phyloP scores from a whole-genome alignment of 2,329 filamentous ascomycete species.

The Beauveria brongniartii region DNA sequence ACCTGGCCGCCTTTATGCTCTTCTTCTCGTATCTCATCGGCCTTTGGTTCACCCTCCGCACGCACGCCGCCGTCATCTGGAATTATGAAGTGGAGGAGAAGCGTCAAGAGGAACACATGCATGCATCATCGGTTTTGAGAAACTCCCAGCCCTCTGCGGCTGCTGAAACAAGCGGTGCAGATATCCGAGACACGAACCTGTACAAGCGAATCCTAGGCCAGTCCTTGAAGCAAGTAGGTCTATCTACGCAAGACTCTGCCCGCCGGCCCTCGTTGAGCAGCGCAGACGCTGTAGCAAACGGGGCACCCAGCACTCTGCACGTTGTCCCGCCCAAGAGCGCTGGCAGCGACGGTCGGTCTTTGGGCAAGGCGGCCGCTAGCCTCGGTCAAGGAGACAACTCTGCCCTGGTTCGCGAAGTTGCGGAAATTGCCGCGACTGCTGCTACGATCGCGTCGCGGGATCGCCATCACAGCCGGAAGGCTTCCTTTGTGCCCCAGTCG shows the following conservation, averaged over 20 bases:
- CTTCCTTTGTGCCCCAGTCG: constrained; percentile 23
- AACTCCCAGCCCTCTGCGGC: constrained; percentile 30
- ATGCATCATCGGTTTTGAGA: constrained; percentile 22
- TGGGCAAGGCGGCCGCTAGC: constrained; percentile 50
- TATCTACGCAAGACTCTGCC: constrained; percentile 42
- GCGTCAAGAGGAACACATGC: constrained; percentile 48
- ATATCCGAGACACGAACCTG: constrained; percentile 79
- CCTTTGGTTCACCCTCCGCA: constrained; percentile 89
- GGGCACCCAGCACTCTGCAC: constrained; percentile 50
- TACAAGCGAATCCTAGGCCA: constrained; percentile 93
- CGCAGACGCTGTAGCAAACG: constrained; percentile 31
- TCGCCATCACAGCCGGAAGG: constrained; percentile 31
- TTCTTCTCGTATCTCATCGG: constrained; percentile 93
- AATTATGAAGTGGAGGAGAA: constrained; percentile 76
- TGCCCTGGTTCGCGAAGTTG: constrained; percentile 73
- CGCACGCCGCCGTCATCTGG: constrained; percentile 96
- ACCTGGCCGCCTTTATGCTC: constrained; percentile 73
- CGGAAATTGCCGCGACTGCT: constrained; percentile 88
- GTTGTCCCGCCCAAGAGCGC: constrained; percentile 66
- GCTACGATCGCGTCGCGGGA: constrained; percentile 81
- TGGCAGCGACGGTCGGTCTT: constrained; percentile 29
- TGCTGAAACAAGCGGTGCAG: constrained; percentile 45
- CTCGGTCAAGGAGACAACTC: constrained; percentile 78
- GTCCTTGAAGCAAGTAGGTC: constrained; percentile 74
- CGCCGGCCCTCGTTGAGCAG: constrained; percentile 30